A percentile compares a stretch with the other conserved stretches of the same genome.
Conservation (phyloP, 164 flowering plant genomes). For the Amborella trichopoda region DNA sequence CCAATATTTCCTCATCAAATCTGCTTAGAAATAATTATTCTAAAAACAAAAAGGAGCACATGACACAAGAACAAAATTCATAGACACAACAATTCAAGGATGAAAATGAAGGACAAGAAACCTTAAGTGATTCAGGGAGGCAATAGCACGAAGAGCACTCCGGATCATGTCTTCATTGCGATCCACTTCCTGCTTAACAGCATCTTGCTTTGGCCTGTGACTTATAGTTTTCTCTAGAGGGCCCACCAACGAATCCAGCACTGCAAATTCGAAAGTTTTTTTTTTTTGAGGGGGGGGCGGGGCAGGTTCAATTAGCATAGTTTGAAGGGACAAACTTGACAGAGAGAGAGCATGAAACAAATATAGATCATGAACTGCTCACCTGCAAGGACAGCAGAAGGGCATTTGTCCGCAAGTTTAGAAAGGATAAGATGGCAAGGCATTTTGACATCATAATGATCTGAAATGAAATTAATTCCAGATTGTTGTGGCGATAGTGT, state of each 20-base stretch:
- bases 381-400: conserved; percentile 97
- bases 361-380: conserved; percentile 3
- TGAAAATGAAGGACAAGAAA: conserved; percentile 7
- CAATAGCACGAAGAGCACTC: conserved; percentile 93
- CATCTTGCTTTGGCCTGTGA: conserved; percentile 92
- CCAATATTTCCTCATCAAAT: too few species aligned
- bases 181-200: conserved; percentile 99
- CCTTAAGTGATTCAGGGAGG: conserved; percentile 91
- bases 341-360: not conserved
- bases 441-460: conserved; percentile 99
- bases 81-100: not conserved
- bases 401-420: conserved; percentile 93
- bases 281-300: too few species aligned
- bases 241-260: conserved; percentile 92
- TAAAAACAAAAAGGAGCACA: not conserved
- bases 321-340: too few species aligned
- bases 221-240: conserved; percentile 91
- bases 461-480: too few species aligned
- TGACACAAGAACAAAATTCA: not conserved
- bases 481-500: too few species aligned
- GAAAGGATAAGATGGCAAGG: conserved; percentile 99
- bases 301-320: too few species aligned
- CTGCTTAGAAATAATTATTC: too few species aligned
- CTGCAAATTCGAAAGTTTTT: too few species aligned
- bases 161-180: conserved; percentile 99